Evolutionary conservation across 495 filamentous ascomycete genomes (phyloP).

Genomic region (Chaetomium cochliodes): DNA sequence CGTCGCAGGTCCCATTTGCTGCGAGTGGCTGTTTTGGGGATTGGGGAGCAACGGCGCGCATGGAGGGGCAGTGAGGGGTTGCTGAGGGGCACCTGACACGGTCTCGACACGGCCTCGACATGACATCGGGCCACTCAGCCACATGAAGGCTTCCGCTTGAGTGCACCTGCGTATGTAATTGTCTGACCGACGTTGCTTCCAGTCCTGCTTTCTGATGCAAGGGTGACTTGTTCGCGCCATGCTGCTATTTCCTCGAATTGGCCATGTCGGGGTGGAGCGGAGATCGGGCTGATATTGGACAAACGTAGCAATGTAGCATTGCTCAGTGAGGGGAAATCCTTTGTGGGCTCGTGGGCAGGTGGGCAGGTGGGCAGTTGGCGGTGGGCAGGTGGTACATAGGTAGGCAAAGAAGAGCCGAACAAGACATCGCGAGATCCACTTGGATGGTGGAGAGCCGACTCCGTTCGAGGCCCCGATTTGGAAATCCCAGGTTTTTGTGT

Average conservation of each 20-base stretch:
- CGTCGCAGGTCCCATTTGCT: slow-evolving; percentile 15
- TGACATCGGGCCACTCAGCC: slow-evolving; percentile 23
- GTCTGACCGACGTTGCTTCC: slow-evolving; percentile 23
- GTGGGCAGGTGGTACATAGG: too few species aligned
- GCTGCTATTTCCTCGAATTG: slow-evolving; percentile 1
- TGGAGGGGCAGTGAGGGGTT: slow-evolving; percentile 33
- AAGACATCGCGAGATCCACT: slow-evolving; percentile 3
- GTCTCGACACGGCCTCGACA: slow-evolving; percentile 29
- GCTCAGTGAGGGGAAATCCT: slow-evolving; percentile 1
- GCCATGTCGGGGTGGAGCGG: background rate
- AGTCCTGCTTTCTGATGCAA: slow-evolving; percentile 13
- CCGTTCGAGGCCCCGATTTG: background rate
- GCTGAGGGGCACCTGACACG: slow-evolving; percentile 35
- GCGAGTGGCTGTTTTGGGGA: slow-evolving; percentile 29
- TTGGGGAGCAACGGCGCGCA: slow-evolving; percentile 26
- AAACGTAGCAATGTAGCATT: slow-evolving; percentile 7
- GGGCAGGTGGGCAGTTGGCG: too few species aligned
- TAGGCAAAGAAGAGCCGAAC: background rate
- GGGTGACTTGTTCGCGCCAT: slow-evolving; percentile 14
- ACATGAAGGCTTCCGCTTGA: slow-evolving; percentile 23
- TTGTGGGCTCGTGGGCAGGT: too few species aligned
- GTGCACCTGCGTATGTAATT: slow-evolving; percentile 17
- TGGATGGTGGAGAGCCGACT: background rate
- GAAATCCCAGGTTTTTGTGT: background rate
- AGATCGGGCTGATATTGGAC: slow-evolving; percentile 1